These are phyloP conservation scores for Aureobasidium mangrovei DNA, from an alignment of 2,329 filamentous ascomycete genomes.

Conservation along the genomic window DNA sequence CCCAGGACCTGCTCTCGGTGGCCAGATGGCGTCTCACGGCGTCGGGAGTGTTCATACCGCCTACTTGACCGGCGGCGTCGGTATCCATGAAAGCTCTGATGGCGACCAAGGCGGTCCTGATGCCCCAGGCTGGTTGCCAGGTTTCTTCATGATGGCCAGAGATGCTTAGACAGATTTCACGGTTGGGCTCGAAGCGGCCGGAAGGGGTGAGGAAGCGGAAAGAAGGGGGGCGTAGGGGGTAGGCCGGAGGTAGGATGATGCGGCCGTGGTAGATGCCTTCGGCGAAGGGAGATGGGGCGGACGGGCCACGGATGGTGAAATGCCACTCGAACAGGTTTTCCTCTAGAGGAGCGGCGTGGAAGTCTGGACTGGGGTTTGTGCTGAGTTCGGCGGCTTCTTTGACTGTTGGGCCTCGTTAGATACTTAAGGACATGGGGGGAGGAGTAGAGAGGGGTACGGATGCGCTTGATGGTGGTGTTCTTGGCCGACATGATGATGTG, in stretches of 20 bases:
- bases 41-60: constrained; percentile 71
- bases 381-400: constrained; percentile 87
- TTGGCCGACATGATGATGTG: constrained; percentile 46
- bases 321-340: constrained; percentile 99
- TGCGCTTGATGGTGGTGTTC: constrained; percentile 76
- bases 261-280: constrained; percentile 89
- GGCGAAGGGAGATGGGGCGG: constrained; percentile 65
- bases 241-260: constrained; percentile 80
- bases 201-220: constrained; percentile 92
- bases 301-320: constrained; percentile 89
- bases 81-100: constrained; percentile 91
- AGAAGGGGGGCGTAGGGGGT: constrained; percentile 85
- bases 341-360: constrained; percentile 76
- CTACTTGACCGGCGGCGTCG: constrained; percentile 77
- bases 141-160: constrained; percentile 94
- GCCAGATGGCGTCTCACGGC: constrained; percentile 62
- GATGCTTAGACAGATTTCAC: constrained; percentile 93
- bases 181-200: constrained; percentile 89
- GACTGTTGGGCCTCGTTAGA: constrained; percentile 43
- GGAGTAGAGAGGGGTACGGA: constrained; percentile 46
- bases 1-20: constrained; percentile 54
- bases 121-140: constrained; percentile 97
- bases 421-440: constrained; percentile 6
- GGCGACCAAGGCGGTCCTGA: constrained; percentile 73
- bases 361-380: constrained; percentile 70